Evolutionary conservation across 129 eudicot genomes (phyloP).

Genomic region (Escallonia rubra): DNA sequence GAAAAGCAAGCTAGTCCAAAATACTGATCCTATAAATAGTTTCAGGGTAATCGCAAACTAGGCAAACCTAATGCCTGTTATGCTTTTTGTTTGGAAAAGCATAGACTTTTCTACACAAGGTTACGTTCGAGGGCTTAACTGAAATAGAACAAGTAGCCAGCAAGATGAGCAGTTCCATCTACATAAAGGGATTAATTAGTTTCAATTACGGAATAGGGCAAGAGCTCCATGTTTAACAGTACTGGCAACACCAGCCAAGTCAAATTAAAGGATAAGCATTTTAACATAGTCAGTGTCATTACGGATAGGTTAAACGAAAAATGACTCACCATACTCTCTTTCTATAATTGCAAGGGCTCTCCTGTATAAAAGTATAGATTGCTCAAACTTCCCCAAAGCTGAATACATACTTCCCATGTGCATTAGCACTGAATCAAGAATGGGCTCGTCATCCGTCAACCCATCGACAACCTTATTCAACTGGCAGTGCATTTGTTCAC

Average conservation of each 20-base stretch:
- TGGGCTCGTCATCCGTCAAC: slow-evolving; percentile 60
- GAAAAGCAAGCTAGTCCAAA: no score
- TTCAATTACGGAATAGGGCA: no score
- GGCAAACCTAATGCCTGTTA: background rate
- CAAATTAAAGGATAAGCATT: background rate
- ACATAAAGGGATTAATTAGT: background rate
- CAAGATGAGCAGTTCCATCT: background rate
- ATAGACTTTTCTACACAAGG: no score
- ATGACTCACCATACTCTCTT: background rate
- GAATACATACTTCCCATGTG: slow-evolving; percentile 91
- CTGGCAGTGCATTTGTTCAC: slow-evolving; percentile 31
- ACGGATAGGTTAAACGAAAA: background rate
- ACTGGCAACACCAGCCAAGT: background rate
- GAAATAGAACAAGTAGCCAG: background rate
- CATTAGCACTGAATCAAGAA: slow-evolving; percentile 68
- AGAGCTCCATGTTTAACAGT: no score
- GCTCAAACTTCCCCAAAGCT: slow-evolving; percentile 57
- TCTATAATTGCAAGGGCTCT: background rate
- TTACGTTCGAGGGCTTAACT: no score
- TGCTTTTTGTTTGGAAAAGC: background rate
- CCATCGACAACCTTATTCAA: slow-evolving; percentile 49
- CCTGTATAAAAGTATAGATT: slow-evolving; percentile 41
- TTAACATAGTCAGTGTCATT: background rate
- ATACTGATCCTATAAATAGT: background rate
- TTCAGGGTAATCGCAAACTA: background rate